These are phyloP conservation scores for Hygrocybe coccinea DNA, from an alignment of 768 basidiomycete species.

Conservation along the genomic window DNA sequence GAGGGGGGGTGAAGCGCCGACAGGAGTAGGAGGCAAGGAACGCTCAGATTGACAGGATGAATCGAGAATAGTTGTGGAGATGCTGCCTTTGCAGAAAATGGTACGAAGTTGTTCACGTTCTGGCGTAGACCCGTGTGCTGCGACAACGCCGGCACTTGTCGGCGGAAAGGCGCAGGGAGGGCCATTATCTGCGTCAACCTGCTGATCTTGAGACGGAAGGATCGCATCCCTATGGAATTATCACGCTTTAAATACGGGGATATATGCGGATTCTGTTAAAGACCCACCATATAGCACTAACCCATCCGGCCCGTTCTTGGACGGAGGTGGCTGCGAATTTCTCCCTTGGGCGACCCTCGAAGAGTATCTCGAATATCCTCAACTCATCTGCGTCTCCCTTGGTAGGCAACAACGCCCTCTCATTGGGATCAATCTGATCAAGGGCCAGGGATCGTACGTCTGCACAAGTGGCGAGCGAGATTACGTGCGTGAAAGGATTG, in stretches of 20 bases:
- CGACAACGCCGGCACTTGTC: not conserved
- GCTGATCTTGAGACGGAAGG: conserved; percentile 33
- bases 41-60: conserved; percentile 25
- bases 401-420: conserved; percentile 39
- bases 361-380: conserved; percentile 62
- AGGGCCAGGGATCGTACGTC: conserved; percentile 58
- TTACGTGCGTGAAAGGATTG: conserved; percentile 33
- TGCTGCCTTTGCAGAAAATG: too few species aligned
- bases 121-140: not conserved
- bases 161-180: not conserved
- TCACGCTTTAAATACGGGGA: not conserved
- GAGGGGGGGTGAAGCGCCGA: conserved; percentile 9
- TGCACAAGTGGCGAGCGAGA: conserved; percentile 49
- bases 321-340: conserved; percentile 59
- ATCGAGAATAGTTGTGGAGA: not conserved
- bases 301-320: conserved; percentile 65
- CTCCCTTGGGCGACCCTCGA: conserved; percentile 48
- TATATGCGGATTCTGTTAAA: conserved; percentile 1
- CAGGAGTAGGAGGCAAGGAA: conserved; percentile 32
- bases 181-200: not conserved
- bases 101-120: too few species aligned
- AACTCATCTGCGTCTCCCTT: conserved; percentile 36
- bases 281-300: conserved; percentile 67
- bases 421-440: conserved; percentile 40
- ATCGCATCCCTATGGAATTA: conserved; percentile 50